Conservation (phyloP, 2,329 filamentous ascomycete genomes). For the Cordyceps cateniannulata region DNA sequence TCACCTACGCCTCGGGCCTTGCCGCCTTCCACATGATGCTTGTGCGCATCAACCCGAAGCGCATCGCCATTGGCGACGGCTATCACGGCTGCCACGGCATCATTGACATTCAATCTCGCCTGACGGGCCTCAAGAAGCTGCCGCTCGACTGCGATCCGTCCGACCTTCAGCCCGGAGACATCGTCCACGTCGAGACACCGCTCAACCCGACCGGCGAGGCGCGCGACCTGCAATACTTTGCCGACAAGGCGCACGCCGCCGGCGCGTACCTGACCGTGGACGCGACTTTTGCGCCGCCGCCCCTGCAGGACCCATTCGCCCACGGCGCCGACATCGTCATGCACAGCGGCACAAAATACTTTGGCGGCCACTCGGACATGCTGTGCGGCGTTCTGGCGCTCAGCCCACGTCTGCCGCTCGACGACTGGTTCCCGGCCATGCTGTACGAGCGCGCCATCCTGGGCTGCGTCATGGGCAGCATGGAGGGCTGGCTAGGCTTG, state of each 20-base stretch:
- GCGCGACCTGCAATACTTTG: constrained; percentile 64
- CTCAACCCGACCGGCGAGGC: constrained; percentile 86
- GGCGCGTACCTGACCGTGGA: constrained; percentile 81
- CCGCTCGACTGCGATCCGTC: constrained; percentile 61
- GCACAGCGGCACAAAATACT: constrained; percentile 94
- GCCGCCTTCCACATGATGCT: constrained; percentile 84
- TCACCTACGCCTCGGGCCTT: constrained; percentile 81
- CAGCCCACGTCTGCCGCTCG: constrained; percentile 32
- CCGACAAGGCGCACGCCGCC: constrained; percentile 60
- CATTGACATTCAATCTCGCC: constrained; percentile 63
- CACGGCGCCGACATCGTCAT: constrained; percentile 81
- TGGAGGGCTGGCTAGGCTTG: constrained; percentile 90
- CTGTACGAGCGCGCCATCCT: constrained; percentile 66
- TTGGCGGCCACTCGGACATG: constrained; percentile 92
- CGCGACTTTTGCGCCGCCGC: constrained; percentile 87
- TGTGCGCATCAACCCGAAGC: constrained; percentile 74
- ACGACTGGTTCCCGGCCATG: constrained; percentile 56
- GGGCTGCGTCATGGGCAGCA: constrained; percentile 77
- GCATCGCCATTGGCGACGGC: constrained; percentile 73
- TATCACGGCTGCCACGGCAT: constrained; percentile 96
- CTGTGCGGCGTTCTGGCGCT: constrained; percentile 78
- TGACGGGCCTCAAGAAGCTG: constrained; percentile 68
- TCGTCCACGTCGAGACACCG: constrained; percentile 89
- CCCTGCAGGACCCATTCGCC: constrained; percentile 76
- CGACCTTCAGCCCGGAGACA: constrained; percentile 67